Evolutionary conservation across 768 basidiomycete species (phyloP), one percentile per base, ranked within the genome.

Genomic region (Rubroboletus satanas): DNA sequence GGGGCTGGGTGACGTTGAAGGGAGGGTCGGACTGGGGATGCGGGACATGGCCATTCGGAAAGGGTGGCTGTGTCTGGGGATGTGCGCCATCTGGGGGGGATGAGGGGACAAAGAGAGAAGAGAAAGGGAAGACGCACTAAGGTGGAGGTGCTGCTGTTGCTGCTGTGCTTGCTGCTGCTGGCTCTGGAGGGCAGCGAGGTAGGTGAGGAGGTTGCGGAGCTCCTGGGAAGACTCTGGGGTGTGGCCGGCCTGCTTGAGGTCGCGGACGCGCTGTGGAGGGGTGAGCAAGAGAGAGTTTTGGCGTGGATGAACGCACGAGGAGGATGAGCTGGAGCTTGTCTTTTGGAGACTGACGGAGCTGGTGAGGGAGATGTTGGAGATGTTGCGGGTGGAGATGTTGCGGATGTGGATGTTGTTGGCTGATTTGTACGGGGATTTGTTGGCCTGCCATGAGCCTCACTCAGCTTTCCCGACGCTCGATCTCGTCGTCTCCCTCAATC

Each of bases 41-140:
- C 35, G 78, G 65, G 28, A 70, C 57, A 63, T 83, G 82, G 31
- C 83, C 83, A 58, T 86, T 85, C 48, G 43, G 49, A 62, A 49
- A 58, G 66, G 64, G 69, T 62, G 65, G 71, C 71, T 68, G 73
- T 66, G 48, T 65, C 23, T 64, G 63, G 3, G 63, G 42, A 36
- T 63, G 65, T 12, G 56, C 29, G 23, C 64, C 60, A 38, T 66
- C 66, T 75, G 67, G 21, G 60, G 57, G 61, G 61, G 74, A 50
- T 68, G 68, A 64, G 54, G 46, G 37, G 55, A 49, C 43, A 49
- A 21, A 4, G 28, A 29, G 18, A 8, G 18, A 21, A 3, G 47
- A 31, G 37, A 35, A 18, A 15, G 12, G 38, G 29, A 15, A 41
- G 46, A 66, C 71, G 59, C 21, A 72, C 69, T 82, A 65, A 54